Conservation (phyloP, 2,329 filamentous ascomycete species). For the Cytospora piceae region DNA sequence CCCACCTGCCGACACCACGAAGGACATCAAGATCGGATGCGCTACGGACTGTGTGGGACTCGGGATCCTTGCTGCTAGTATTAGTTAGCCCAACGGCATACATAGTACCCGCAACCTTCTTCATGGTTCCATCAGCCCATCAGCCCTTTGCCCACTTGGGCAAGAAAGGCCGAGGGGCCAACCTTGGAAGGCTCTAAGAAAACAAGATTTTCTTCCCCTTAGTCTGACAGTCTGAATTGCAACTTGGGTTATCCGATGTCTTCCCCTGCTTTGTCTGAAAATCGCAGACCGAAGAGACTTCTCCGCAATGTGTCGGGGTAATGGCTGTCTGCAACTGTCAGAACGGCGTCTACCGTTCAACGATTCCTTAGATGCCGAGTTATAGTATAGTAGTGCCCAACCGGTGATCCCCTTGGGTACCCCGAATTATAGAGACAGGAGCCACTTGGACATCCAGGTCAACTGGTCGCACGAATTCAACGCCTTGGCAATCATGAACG, state of each 20-base stretch:
- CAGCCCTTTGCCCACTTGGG: constrained; percentile 23
- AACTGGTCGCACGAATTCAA: background rate
- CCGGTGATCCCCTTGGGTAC: constrained; percentile 11
- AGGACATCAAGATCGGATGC: constrained; percentile 13
- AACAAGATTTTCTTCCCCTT: constrained; percentile 19
- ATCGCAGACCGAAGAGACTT: background rate
- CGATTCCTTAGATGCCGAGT: constrained; percentile 5
- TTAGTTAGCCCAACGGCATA: constrained; percentile 1
- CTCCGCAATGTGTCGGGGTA: background rate
- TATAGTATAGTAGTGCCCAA: constrained; percentile 12
- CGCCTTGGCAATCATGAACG: background rate
- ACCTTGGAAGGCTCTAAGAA: constrained; percentile 10
- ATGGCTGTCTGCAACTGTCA: background rate
- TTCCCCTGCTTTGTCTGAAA: background rate
- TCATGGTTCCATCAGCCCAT: constrained; percentile 14
- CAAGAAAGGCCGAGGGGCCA: constrained; percentile 11
- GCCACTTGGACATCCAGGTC: constrained; percentile 1
- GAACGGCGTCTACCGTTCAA: constrained; percentile 9
- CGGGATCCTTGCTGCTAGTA: constrained; percentile 6
- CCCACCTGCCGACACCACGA: constrained; percentile 17
- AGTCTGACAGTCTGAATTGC: background rate
- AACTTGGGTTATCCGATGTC: background rate
- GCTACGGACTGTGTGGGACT: constrained; percentile 12
- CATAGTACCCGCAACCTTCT: constrained; percentile 5
- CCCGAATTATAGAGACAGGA: constrained; percentile 7